phyloP scores from a whole-genome alignment of 2,329 filamentous ascomycete genomes.

The Zymoseptoria pseudotritici region DNA sequence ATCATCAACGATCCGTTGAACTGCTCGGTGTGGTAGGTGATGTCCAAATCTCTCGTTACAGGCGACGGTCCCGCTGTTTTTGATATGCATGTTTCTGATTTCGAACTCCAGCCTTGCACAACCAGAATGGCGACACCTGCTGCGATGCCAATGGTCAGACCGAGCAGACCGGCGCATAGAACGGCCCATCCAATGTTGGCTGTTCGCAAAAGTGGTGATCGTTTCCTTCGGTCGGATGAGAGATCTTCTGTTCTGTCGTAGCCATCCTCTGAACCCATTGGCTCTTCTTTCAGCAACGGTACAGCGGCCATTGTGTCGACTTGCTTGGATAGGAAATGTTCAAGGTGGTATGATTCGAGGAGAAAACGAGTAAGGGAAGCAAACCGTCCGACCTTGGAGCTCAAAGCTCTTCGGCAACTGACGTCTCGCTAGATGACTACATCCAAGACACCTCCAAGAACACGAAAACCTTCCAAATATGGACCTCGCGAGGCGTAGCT shows the following conservation, averaged over 20 bases:
- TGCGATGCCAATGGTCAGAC: constrained; percentile 12
- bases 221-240: neutral
- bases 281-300: constrained; percentile 8
- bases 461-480: neutral
- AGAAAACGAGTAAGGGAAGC: neutral
- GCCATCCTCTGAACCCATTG: constrained; percentile 6
- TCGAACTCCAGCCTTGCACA: constrained; percentile 4
- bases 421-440: neutral
- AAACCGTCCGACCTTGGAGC: neutral
- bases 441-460: neutral
- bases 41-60: constrained; percentile 12
- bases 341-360: neutral
- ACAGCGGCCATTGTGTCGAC: constrained; percentile 5
- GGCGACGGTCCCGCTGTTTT: constrained; percentile 10
- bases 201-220: constrained; percentile 2
- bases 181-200: constrained; percentile 11
- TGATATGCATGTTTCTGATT: constrained; percentile 1
- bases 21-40: constrained; percentile 13
- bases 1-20: constrained; percentile 54
- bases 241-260: constrained; percentile 11
- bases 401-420: neutral
- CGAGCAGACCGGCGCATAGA: constrained; percentile 8
- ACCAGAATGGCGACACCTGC: constrained; percentile 10
- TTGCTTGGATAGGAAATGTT: neutral
- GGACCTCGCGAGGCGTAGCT: neutral